Base-by-base conservation (phyloP, 2,329 filamentous ascomycete species). In the Sporothrix schenckii region DNA sequence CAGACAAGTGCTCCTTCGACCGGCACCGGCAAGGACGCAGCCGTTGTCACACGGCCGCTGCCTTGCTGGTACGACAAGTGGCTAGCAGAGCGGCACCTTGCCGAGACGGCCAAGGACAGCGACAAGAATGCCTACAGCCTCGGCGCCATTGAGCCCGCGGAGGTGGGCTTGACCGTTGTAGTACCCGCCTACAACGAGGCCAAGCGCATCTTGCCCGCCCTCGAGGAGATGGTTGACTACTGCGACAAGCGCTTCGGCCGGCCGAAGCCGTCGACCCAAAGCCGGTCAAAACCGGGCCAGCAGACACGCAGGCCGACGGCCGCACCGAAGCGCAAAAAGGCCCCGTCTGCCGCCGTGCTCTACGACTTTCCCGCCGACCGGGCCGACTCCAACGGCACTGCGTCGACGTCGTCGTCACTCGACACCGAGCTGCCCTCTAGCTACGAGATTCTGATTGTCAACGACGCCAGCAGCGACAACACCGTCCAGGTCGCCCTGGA, bases 101-200 rank as follows among this genome's bases (percentile, higher is more conserved):
- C 80, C 74, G 82, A 80, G 21, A 75, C 76, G 34, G 54, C n/a
- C 30, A 21, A 41, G 24, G 72, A 74, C 61, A 72, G 76, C 75
- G 75, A 81, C 73, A 77, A 81, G 73, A 77, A 80, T 24, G 81
- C 81, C 4, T 80, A 78, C 52, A 83, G 88, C 73, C 79, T 84
- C 19, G 85, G 87, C 74, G 80, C 83, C 58, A 91, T 96, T 69
- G 91, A 93, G 73, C 85, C 89, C 1, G 87, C 93, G 16, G 89
- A 94, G 73, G 81, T 97, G n/a, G 91, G 91, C 78, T 89, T 99
- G 83, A 95, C 92, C 69, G 89, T 98, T 9, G 93, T 99, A 0
- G 90, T 99, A 56, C 95, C 95, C 0, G 95, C 95, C 11, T 99
- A 93, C 85, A 99, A 99, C 75, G 95, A 99, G 78, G 91, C 94